Percentiles rank a stretch among this genome's conserved stretches.
phyloP scores from a whole-genome alignment of 1,139 yeast species.

The Citeromyces hawaiiensis region DNA sequence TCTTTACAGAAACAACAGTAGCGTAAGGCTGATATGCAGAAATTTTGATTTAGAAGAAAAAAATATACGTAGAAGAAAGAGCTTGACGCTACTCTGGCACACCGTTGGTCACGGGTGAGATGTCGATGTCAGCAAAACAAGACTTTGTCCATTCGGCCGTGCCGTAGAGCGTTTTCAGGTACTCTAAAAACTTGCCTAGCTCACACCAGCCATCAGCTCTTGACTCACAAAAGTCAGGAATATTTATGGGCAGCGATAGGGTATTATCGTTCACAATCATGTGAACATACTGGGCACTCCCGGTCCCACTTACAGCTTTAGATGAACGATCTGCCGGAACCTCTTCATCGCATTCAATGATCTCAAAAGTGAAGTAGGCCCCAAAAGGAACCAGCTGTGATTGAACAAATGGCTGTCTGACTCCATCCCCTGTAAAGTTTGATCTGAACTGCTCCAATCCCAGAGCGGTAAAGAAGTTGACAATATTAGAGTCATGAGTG shows the following conservation, averaged over 20 bases:
- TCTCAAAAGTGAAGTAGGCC: constrained; percentile 23
- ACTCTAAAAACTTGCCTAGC: constrained; percentile 17
- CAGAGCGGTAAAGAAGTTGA: constrained; percentile 23
- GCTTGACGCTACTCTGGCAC: constrained; percentile 1
- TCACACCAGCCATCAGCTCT: constrained; percentile 21
- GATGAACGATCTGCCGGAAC: constrained; percentile 7
- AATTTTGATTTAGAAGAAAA: too few species aligned
- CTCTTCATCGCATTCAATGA: constrained; percentile 20
- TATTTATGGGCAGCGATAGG: constrained; percentile 17
- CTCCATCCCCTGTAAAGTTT: constrained; percentile 14
- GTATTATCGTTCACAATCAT: constrained; percentile 24
- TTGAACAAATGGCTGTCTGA: constrained; percentile 21
- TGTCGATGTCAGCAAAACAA: constrained; percentile 16
- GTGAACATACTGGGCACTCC: constrained; percentile 13
- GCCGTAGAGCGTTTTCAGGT: constrained; percentile 17
- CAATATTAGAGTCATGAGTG: constrained; percentile 25
- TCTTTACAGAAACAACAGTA: too few species aligned
- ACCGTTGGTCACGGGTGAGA: constrained; percentile 7
- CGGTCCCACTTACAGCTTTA: constrained; percentile 4
- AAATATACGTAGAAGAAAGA: too few species aligned
- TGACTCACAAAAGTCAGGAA: constrained; percentile 20
- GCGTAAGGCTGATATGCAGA: too few species aligned
- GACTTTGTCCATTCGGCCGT: constrained; percentile 18
- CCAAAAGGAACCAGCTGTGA: constrained; percentile 28
- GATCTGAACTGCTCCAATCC: constrained; percentile 22